phyloP scores from a whole-genome alignment of 2,329 filamentous ascomycete genomes.

The Apiospora saccharicola region DNA sequence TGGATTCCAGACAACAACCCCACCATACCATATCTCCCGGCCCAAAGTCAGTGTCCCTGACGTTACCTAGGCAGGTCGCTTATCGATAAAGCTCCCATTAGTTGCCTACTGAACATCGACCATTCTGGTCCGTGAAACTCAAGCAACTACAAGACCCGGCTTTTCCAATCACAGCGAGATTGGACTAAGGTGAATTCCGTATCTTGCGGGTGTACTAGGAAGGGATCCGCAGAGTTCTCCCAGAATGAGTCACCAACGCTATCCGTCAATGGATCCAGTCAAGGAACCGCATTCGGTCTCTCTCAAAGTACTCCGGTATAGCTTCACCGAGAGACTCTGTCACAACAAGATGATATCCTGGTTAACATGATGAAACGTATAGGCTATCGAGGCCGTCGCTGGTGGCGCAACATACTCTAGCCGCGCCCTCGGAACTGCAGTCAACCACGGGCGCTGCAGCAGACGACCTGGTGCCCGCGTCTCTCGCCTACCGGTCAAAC shows the following conservation, averaged over 20 bases:
- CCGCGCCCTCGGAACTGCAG: constrained; percentile 52
- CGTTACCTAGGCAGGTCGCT: neutral
- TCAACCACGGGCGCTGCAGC: constrained; percentile 51
- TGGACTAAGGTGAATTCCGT: neutral
- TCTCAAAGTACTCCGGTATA: constrained; percentile 75
- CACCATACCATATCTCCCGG: neutral
- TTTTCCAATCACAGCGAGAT: neutral
- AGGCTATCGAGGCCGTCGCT: constrained; percentile 86
- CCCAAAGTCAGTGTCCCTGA: no score
- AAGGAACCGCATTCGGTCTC: constrained; percentile 84
- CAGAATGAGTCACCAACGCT: constrained; percentile 65
- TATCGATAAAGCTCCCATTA: constrained; percentile 15
- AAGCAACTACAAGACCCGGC: neutral
- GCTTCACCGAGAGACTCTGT: constrained; percentile 10
- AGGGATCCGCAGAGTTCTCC: constrained; percentile 1
- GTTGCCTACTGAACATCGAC: neutral
- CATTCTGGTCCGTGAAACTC: neutral
- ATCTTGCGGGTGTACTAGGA: neutral
- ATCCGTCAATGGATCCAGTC: constrained; percentile 61
- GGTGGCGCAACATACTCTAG: constrained; percentile 72
- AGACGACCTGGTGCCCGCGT: constrained; percentile 62
- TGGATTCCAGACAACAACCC: neutral
- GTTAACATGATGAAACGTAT: constrained; percentile 29
- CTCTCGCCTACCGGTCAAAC: constrained; percentile 70
- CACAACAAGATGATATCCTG: neutral